These are phyloP conservation scores for Colletotrichum tropicale DNA, from an alignment of 2,329 filamentous ascomycete species.

Conservation along the genomic window DNA sequence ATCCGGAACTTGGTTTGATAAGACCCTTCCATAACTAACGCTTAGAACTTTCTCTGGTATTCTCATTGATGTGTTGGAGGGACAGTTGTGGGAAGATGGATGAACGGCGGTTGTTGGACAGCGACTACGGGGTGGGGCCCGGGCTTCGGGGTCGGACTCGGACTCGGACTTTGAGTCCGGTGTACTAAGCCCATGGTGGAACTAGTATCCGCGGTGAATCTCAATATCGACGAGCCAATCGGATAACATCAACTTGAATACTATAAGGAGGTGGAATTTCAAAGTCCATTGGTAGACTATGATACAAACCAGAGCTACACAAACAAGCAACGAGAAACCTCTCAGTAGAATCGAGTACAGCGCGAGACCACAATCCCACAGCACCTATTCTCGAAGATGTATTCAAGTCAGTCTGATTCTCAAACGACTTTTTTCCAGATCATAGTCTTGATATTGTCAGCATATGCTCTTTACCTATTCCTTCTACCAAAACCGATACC, in stretches of 20 bases:
- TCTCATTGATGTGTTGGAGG: not conserved
- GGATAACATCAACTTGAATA: rapidly evolving
- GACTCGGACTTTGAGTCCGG: not conserved
- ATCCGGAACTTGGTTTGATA: not conserved
- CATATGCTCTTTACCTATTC: not conserved
- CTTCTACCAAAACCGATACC: not conserved
- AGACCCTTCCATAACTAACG: not conserved
- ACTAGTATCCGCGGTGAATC: not conserved
- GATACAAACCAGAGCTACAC: not conserved
- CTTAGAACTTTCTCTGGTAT: too few species aligned
- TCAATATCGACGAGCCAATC: not conserved
- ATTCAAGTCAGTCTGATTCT: not conserved
- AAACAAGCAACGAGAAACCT: not conserved
- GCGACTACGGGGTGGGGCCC: not conserved
- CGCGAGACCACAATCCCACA: rapidly evolving
- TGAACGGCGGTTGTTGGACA: not conserved
- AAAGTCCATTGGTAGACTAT: not conserved
- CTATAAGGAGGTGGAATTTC: not conserved
- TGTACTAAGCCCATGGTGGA: not conserved
- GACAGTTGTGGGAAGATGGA: not conserved
- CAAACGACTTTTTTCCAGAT: not conserved
- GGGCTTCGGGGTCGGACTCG: not conserved
- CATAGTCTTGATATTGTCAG: not conserved
- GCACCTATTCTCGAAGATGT: not conserved
- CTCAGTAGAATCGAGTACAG: not conserved